Evolutionary conservation across 257 asterid genomes (phyloP).

Genomic region (Thymus mandschuricus): DNA sequence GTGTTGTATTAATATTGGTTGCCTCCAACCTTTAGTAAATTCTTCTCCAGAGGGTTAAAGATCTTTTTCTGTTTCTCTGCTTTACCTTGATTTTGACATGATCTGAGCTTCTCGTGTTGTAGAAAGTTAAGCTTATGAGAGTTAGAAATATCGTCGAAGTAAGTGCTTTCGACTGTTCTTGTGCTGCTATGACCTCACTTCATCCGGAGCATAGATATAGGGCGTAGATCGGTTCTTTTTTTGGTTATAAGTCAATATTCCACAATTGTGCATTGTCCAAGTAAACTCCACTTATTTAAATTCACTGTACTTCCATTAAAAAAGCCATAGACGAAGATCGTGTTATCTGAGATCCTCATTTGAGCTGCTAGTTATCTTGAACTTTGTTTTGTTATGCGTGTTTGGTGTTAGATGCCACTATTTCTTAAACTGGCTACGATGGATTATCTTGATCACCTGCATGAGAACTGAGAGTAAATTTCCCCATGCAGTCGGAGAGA

Average conservation of each 20-base stretch:
- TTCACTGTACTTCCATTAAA: slow-evolving; percentile 7
- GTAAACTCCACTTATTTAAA: neutral
- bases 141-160: neutral
- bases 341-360: slow-evolving; percentile 7
- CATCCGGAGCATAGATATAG: neutral
- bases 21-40: slow-evolving; percentile 1
- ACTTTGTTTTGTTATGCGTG: neutral
- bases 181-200: neutral
- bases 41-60: neutral
- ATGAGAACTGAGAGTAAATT: neutral
- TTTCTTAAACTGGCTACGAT: neutral
- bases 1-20: too few species aligned
- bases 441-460: slow-evolving; percentile 6
- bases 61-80: neutral
- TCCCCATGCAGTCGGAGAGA: slow-evolving; percentile 57
- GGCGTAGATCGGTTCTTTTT: neutral
- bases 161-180: slow-evolving; percentile 13
- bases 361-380: slow-evolving; percentile 9
- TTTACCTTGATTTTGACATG: neutral
- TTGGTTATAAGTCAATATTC: neutral
- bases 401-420: neutral
- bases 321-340: neutral
- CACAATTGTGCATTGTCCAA: neutral
- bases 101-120: neutral
- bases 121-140: neutral